These are phyloP conservation scores for Cnidoscolus chayamansa DNA, from an alignment of 441 rosid species.

Conservation along the genomic window DNA sequence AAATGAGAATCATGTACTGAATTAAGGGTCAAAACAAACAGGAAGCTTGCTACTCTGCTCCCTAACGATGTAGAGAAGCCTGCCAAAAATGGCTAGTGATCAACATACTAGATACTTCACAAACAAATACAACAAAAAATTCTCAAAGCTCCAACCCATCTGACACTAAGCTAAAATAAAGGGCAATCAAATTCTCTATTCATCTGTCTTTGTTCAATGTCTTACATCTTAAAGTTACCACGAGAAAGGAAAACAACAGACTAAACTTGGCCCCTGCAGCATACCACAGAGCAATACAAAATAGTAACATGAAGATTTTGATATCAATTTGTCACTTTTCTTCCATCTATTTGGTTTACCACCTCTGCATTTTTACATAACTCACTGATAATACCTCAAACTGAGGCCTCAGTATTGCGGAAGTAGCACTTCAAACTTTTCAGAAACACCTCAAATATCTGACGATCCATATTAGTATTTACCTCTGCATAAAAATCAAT, in stretches of 20 bases:
- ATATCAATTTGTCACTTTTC: constrained; percentile 13
- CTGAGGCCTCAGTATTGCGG: constrained; percentile 19
- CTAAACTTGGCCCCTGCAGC: constrained; percentile 16
- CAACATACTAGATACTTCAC: constrained; percentile 20
- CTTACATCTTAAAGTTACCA: constrained; percentile 28
- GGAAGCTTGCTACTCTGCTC: constrained; percentile 32
- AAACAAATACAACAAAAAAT: constrained; percentile 1
- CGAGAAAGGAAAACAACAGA: neutral
- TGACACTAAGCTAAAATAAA: neutral
- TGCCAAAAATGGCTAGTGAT: constrained; percentile 32
- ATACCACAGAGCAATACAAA: constrained; percentile 6
- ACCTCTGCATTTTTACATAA: constrained; percentile 20
- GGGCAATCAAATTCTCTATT: constrained; percentile 10
- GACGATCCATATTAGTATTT: constrained; percentile 13
- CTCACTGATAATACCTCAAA: constrained; percentile 28
- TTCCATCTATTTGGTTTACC: constrained; percentile 9
- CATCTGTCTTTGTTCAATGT: constrained; percentile 23
- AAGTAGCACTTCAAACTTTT: constrained; percentile 15
- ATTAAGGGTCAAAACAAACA: constrained; percentile 23
- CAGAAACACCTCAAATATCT: constrained; percentile 10
- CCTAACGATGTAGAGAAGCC: constrained; percentile 43
- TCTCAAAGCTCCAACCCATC: neutral
- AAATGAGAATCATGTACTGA: constrained; percentile 20
- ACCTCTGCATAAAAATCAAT: constrained; percentile 29
- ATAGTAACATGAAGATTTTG: constrained; percentile 12